phyloP scores from a whole-genome alignment of 2,329 filamentous ascomycete species.

The Juglanconis oblonga region DNA sequence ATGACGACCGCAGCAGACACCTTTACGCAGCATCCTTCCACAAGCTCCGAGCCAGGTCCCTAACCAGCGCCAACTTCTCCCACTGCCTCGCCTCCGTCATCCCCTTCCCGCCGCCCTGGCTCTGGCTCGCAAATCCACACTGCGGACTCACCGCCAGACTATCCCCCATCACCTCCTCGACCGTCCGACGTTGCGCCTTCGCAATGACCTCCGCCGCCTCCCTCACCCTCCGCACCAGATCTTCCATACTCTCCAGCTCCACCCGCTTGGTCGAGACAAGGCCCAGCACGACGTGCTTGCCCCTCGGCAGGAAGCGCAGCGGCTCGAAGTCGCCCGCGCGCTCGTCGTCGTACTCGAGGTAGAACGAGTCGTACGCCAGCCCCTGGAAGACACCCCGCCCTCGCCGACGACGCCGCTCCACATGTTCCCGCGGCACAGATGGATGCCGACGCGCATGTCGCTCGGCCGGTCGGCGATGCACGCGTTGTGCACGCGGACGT shows the following conservation, averaged over 20 bases:
- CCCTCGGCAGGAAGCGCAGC: conserved; percentile 41
- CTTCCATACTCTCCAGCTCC: conserved; percentile 41
- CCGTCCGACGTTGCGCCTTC: conserved; percentile 49
- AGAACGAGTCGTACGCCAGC: conserved; percentile 48
- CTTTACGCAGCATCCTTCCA: neutral
- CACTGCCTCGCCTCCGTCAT: neutral
- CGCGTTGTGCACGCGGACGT: conserved; percentile 61
- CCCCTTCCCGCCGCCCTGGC: neutral
- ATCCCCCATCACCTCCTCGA: conserved; percentile 50
- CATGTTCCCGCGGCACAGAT: conserved; percentile 49
- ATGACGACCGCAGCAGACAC: neutral
- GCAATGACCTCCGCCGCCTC: conserved; percentile 55
- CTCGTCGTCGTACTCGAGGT: conserved; percentile 50
- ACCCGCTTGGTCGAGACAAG: conserved; percentile 48
- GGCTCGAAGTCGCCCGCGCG: conserved; percentile 48
- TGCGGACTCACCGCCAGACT: conserved; percentile 57
- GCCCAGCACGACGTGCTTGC: conserved; percentile 49
- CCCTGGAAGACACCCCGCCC: conserved; percentile 46
- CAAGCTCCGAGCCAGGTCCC: neutral
- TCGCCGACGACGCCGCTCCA: conserved; percentile 31
- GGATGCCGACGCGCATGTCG: conserved; percentile 62
- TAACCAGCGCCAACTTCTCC: neutral
- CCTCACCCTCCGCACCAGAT: conserved; percentile 40
- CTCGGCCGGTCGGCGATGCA: conserved; percentile 36
- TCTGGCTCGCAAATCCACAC: conserved; percentile 40